These are phyloP conservation scores for Colletotrichum musae DNA, from an alignment of 2,329 filamentous ascomycete species.

Conservation along the genomic window DNA sequence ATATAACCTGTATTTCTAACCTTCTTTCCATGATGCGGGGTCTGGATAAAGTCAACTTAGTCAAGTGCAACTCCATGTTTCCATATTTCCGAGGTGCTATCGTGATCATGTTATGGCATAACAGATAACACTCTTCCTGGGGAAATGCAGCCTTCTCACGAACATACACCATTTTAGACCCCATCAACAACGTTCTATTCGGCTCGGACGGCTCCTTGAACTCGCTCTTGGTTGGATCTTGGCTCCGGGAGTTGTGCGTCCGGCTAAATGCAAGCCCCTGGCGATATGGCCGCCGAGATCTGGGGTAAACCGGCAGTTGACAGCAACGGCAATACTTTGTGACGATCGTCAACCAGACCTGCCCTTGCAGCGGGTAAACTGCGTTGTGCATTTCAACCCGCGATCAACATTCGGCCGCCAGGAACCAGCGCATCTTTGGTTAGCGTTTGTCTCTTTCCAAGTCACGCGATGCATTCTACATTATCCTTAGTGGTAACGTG, in stretches of 20 bases:
- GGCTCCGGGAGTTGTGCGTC: background rate
- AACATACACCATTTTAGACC: background rate
- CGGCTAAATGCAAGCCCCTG: slow-evolving; percentile 11
- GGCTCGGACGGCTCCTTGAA: background rate
- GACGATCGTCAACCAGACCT: slow-evolving; percentile 3
- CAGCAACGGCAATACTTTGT: background rate
- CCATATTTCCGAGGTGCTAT: background rate
- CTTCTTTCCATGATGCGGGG: background rate
- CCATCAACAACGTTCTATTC: background rate
- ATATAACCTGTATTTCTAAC: background rate
- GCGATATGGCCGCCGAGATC: background rate
- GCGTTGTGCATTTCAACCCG: background rate
- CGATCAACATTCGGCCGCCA: background rate
- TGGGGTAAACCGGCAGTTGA: background rate
- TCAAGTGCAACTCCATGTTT: background rate
- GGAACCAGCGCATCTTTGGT: background rate
- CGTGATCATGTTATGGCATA: background rate
- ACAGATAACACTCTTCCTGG: background rate
- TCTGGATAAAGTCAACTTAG: background rate
- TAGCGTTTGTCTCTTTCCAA: background rate
- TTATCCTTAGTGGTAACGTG: no score
- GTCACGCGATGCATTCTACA: no score
- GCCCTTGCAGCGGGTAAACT: slow-evolving; percentile 17
- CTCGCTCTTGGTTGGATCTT: background rate
- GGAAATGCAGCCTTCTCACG: background rate